Conservation (phyloP, 352 stramenopile genomes). For the Globisporangium acanthophoron region DNA sequence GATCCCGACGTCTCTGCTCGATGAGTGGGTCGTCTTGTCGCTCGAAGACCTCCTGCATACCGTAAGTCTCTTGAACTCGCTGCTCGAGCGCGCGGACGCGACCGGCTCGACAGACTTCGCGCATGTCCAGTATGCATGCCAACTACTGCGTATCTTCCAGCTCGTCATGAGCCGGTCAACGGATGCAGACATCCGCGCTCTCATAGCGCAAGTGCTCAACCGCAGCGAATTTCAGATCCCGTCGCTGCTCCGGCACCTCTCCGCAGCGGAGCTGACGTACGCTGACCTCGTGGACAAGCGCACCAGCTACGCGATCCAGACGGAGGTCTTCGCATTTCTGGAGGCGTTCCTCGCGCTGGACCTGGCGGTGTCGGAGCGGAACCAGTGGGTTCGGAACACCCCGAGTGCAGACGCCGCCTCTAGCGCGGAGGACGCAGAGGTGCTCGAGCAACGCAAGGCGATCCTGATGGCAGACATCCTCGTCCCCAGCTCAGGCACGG, state of each 20-base stretch:
- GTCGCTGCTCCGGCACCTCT: conserved; percentile 18
- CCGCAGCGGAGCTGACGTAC: not conserved
- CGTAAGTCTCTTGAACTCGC: conserved; percentile 19
- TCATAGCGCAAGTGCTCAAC: conserved; percentile 29
- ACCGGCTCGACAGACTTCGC: not conserved
- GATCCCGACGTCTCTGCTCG: conserved; percentile 33
- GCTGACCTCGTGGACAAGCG: not conserved
- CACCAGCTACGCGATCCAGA: conserved; percentile 15
- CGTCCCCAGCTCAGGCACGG: conserved; percentile 21
- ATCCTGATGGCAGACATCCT: conserved; percentile 41
- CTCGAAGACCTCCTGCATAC: conserved; percentile 43
- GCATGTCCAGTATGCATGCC: conserved; percentile 13
- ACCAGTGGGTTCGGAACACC: conserved; percentile 8
- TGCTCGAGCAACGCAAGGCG: conserved; percentile 53
- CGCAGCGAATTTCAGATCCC: conserved; percentile 20
- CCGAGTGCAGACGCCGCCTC: not conserved
- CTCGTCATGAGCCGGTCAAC: conserved; percentile 31
- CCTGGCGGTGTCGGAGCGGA: conserved; percentile 19
- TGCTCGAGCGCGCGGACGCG: conserved; percentile 12
- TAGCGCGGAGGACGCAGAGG: conserved; percentile 31
- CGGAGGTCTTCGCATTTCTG: conserved; percentile 27
- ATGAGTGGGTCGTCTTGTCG: conserved; percentile 50
- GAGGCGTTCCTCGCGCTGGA: conserved; percentile 34
- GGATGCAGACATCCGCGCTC: conserved; percentile 36
- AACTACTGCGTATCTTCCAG: conserved; percentile 30